Evolutionary conservation across 345 rosid species (phyloP), one percentile per base, ranked within the genome.

Genomic region (Schrenkiella parvula): DNA sequence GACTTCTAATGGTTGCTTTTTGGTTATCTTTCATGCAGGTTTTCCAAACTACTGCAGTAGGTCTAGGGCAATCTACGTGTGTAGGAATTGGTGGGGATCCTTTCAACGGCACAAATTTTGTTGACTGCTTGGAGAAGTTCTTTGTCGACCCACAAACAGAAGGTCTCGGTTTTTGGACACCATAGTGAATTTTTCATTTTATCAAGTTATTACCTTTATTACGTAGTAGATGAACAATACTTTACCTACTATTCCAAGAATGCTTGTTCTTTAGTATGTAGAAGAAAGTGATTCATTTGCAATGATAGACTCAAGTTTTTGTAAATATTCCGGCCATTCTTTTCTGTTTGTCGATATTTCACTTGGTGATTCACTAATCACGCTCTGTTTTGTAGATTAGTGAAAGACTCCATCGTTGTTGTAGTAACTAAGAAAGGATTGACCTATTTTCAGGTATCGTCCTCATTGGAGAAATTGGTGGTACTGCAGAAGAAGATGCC

Each of bases 401-500:
- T 39, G 13, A 14, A 38, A 48, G 38, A 22, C 13, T 66, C 39
- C 3, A 50, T 12, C 28, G 3, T 39, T 19, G 26, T 21, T 38
- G 18, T 29, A n/a, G 43, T 7, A 28, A 31, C 64, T 56, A 46
- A 46, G 18, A 56, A 37, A 38, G 52, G 3, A 60, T 60, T 34
- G 44, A 12, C 10, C 41, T 48, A 1, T 34, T 70, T 74, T 67
- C 90, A 91, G 96, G 98, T 67, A 91, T 91, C 7, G 12, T 91
- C 76, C 87, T 93, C 55, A 93, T 93, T 64, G 98, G 98, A 64
- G 98, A 93, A 76, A 93, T 93, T 14, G 98, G 98, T 2, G 98
- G 97, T 32, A 93, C 98, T 46, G 97, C 98, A 34, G 97, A 93
- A 82, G 98, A 91, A 78, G 97, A 93, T 81, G 98, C 97, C 13